Conservation (phyloP, 2,329 filamentous ascomycete genomes). For the Cadophora luteo-olivacea region DNA sequence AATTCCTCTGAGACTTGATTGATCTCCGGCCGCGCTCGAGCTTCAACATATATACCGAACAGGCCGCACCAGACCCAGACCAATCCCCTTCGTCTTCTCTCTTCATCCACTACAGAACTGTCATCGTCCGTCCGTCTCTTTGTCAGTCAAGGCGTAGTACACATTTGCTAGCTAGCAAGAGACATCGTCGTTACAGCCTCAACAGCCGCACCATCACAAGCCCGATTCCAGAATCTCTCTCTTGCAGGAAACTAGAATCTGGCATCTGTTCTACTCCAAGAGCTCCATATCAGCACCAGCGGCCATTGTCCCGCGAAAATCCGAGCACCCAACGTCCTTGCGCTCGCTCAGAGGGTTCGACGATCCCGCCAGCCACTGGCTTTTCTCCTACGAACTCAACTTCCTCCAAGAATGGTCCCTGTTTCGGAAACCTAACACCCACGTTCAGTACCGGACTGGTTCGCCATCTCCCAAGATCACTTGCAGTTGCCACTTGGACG, state of each 20-base stretch:
- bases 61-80: constrained; percentile 22
- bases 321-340: constrained; percentile 34
- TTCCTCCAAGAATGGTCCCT: constrained; percentile 42
- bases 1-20: constrained; percentile 9
- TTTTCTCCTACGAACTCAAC: constrained; percentile 23
- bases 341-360: constrained; percentile 29
- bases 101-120: background rate
- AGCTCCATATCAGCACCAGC: constrained; percentile 14
- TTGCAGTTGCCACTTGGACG: constrained; percentile 33
- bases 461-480: constrained; percentile 29
- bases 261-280: constrained; percentile 2
- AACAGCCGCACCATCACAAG: constrained; percentile 14
- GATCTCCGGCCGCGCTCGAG: constrained; percentile 11
- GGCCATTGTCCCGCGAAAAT: constrained; percentile 30
- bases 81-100: constrained; percentile 20
- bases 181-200: constrained; percentile 21
- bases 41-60: constrained; percentile 19
- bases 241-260: constrained; percentile 21
- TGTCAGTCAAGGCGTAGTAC: constrained; percentile 28
- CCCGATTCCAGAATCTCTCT: background rate
- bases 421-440: constrained; percentile 41
- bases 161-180: constrained; percentile 16
- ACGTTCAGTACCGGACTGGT: constrained; percentile 20
- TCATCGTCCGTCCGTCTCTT: background rate
- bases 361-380: constrained; percentile 31